Conservation (phyloP, 441 rosid species). For the Melastoma candidum region DNA sequence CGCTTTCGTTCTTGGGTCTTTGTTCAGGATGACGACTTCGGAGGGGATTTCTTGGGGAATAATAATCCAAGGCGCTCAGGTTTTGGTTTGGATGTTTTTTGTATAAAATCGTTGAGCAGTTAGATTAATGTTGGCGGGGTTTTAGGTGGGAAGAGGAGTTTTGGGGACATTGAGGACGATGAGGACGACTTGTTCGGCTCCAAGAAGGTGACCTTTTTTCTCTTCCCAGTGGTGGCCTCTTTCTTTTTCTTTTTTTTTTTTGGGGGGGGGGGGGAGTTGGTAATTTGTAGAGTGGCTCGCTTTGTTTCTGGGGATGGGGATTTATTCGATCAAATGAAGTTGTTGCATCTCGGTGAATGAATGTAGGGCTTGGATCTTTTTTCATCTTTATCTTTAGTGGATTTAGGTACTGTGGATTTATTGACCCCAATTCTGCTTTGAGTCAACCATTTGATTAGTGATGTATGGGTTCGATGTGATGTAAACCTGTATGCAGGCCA, state of each 20-base stretch:
- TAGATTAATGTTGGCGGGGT: not conserved
- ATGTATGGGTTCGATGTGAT: too few relatives aligned
- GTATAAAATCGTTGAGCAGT: not conserved
- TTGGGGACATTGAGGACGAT: conserved; percentile 84
- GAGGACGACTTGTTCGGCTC: conserved; percentile 88
- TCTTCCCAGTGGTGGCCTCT: not conserved
- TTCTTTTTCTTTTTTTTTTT: not conserved
- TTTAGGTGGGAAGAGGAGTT: conserved; percentile 68
- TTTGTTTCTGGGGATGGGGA: too few relatives aligned
- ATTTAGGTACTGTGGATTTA: too few relatives aligned
- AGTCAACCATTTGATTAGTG: too few relatives aligned
- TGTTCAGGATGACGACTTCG: conserved; percentile 77
- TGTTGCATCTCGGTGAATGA: too few relatives aligned
- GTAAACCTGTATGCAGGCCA: conserved; percentile 30
- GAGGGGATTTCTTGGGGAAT: conserved; percentile 54
- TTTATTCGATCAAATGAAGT: too few relatives aligned
- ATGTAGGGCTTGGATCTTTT: too few relatives aligned
- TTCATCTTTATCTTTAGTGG: too few relatives aligned
- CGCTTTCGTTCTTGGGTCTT: conserved; percentile 7
- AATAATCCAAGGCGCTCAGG: conserved; percentile 49
- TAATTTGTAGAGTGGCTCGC: too few relatives aligned
- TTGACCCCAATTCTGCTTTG: too few relatives aligned
- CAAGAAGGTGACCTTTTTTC: conserved; percentile 39
- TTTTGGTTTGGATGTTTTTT: conserved; percentile 6
- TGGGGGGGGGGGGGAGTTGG: not conserved